Evolutionary conservation across 768 basidiomycete genomes (phyloP), one percentile per base, ranked within the genome.

Genomic region (Lactarius hengduanensis): DNA sequence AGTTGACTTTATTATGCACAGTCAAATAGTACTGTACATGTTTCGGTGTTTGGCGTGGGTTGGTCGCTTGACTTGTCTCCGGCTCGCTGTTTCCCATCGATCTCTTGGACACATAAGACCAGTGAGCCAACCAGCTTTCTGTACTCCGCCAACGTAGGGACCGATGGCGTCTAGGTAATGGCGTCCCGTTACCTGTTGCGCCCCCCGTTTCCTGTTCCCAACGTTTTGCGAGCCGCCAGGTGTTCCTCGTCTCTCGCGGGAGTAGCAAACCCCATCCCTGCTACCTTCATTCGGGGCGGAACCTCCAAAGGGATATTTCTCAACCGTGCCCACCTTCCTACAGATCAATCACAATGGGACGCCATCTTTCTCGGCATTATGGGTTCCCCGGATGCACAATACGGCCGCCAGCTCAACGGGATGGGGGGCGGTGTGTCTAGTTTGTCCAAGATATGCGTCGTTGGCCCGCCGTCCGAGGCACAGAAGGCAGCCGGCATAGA

Each of bases 351-450:
- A 0, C 75, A 82, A 73, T 91, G 88, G 89, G 74, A 78, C 18
- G 77, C 77, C 38, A 84, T 90, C 57, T 88, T 91, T 69, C 80
- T 87, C 10, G 83, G 86, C 0, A 82, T 90, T 16, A 91, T 92
- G 89, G 91, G 90, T n/a, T 91, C 89, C 3, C 91, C 91, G 0
- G 91, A 93, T 71, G 80, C 85, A 2, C 78, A 82, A 62, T 77
- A 89, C 70, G 84, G 83, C 1, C 78, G 89, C 18, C 91, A 93
- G 75, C 79, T 92, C 16, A 86, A 93, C 69, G 91, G 91, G 13
- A 90, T 92, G 88, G 91, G 91, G 10, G 89, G 91, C 7, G 91
- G 91, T 4, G 77, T 89, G 10, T 88, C 87, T 18, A 89, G 87
- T 64, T 80, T 90, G 7, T 90, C 88, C 41, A 93, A 93, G 73